phyloP scores from a whole-genome alignment of 2,329 filamentous ascomycete genomes.

The Intubia oerlemansii region DNA sequence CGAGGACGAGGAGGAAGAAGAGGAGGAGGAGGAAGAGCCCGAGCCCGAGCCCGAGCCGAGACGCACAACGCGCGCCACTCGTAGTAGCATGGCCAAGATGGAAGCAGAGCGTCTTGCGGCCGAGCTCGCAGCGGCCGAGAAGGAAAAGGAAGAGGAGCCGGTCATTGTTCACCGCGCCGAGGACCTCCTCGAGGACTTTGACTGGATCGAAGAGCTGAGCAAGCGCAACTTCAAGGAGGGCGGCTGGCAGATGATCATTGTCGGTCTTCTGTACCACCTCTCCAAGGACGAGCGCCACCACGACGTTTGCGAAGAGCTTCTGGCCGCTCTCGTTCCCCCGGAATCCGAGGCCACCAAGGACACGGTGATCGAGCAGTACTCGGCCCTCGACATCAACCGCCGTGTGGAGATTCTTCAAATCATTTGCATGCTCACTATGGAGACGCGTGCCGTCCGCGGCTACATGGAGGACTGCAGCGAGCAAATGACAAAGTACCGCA shows the following conservation, averaged over 20 bases:
- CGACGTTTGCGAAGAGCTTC: constrained; percentile 53
- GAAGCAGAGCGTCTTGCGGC: constrained; percentile 49
- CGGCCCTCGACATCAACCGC: constrained; percentile 58
- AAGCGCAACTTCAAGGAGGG: constrained; percentile 72
- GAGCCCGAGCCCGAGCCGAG: constrained; percentile 57
- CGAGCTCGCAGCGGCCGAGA: constrained; percentile 32
- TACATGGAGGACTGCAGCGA: constrained; percentile 87
- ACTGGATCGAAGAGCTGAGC: constrained; percentile 71
- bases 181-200: constrained; percentile 51
- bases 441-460: constrained; percentile 66
- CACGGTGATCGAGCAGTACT: constrained; percentile 52
- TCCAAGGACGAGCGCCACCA: constrained; percentile 53
- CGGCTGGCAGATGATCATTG: constrained; percentile 78
- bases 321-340: constrained; percentile 62
- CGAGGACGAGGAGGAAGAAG: constrained; percentile 36
- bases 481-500: constrained; percentile 84
- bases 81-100: constrained; percentile 66
- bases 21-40: constrained; percentile 29
- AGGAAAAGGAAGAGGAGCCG: constrained; percentile 25
- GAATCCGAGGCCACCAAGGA: constrained; percentile 55
- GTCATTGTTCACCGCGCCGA: constrained; percentile 38
- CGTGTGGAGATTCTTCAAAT: constrained; percentile 66
- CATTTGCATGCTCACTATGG: constrained; percentile 64
- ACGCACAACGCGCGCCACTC: constrained; percentile 48
- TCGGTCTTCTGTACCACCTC: constrained; percentile 68